A percentile compares a stretch with the other conserved stretches of the same genome.
Conservation (phyloP, 2,329 filamentous ascomycete species). For the Colletotrichum cuscutae region DNA sequence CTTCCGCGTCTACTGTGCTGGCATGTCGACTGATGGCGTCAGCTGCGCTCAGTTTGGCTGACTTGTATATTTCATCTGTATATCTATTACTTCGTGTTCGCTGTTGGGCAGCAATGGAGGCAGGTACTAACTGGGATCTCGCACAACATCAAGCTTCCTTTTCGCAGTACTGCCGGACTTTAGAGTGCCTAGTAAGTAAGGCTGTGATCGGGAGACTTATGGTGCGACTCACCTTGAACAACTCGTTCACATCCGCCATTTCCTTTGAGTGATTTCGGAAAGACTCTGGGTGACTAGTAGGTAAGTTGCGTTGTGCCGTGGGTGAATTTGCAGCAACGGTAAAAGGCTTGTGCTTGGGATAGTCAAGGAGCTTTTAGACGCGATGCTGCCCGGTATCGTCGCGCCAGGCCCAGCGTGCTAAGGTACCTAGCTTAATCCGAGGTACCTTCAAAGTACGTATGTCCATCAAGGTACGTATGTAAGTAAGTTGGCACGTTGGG, state of each 20-base stretch:
- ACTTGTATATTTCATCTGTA: constrained; percentile 72
- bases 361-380: background rate
- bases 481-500: too few species aligned
- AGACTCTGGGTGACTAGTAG: background rate
- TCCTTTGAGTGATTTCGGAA: background rate
- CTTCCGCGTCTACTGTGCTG: constrained; percentile 56
- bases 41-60: constrained; percentile 62
- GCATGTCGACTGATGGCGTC: constrained; percentile 55
- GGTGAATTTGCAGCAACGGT: background rate
- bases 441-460: background rate
- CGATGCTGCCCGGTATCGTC: background rate
- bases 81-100: background rate
- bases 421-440: background rate
- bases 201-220: background rate
- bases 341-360: background rate
- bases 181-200: constrained; percentile 41
- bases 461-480: too few species aligned
- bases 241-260: constrained; percentile 69
- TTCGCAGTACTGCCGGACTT: constrained; percentile 64
- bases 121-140: constrained; percentile 67
- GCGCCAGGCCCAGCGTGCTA: background rate
- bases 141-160: constrained; percentile 70
- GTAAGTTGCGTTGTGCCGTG: background rate
- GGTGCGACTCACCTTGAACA: constrained; percentile 61
- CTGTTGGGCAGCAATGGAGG: background rate